phyloP scores from a whole-genome alignment of 2,329 filamentous ascomycete genomes.

The Ophiostoma sp. region DNA sequence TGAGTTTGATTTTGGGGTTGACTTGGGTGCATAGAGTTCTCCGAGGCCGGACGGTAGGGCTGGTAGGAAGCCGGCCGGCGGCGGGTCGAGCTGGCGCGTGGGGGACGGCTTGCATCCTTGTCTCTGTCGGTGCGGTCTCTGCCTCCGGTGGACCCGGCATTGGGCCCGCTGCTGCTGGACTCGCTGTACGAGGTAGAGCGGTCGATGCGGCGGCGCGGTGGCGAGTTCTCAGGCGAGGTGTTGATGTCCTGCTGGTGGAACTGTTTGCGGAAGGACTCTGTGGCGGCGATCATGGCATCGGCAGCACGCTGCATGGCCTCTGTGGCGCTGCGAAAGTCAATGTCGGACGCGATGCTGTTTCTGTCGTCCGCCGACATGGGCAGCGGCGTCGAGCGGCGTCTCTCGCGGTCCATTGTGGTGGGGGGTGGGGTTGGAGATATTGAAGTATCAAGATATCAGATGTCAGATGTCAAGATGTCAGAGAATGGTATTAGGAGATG shows the following conservation, averaged over 20 bases:
- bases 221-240: not conserved
- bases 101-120: constrained; percentile 4
- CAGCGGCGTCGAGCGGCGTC: constrained; percentile 23
- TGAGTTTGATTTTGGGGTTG: not conserved
- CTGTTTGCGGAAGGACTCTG: constrained; percentile 31
- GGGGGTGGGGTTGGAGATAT: not conserved
- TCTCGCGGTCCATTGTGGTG: constrained; percentile 21
- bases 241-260: constrained; percentile 24
- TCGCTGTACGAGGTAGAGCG: constrained; percentile 8
- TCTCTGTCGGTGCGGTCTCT: not conserved
- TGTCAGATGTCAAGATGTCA: not conserved
- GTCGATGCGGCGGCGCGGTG: not conserved
- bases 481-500: not conserved
- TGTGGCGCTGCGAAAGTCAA: constrained; percentile 29
- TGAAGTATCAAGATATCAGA: not conserved
- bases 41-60: constrained; percentile 22
- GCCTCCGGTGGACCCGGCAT: not conserved
- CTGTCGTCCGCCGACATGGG: constrained; percentile 17
- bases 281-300: constrained; percentile 33
- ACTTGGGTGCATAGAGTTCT: not conserved
- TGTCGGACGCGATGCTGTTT: constrained; percentile 23
- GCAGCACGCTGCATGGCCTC: constrained; percentile 34
- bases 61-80: constrained; percentile 26
- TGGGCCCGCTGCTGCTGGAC: not conserved
- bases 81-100: constrained; percentile 11